Percentiles rank a stretch among this genome's conserved stretches.
These are phyloP conservation scores for Clitopilus hobsonii DNA, from an alignment of 768 basidiomycete species.

Conservation along the genomic window DNA sequence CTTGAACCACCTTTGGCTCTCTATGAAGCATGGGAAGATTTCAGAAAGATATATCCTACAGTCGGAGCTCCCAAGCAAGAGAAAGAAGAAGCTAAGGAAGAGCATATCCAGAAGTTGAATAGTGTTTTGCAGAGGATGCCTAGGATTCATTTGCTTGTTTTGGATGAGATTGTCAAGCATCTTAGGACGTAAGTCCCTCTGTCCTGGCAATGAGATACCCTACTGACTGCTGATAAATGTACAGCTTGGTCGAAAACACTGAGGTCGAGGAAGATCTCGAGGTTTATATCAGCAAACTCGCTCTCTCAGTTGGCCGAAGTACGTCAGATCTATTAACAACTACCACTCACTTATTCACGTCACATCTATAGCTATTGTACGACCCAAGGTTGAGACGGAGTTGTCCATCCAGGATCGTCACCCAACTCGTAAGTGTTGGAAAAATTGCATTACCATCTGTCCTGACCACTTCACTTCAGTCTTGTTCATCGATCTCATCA, in stretches of 20 bases:
- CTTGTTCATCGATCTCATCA: slow-evolving; percentile 81
- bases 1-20: slow-evolving; percentile 80
- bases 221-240: slow-evolving; percentile 10
- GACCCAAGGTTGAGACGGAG: slow-evolving; percentile 79
- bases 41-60: slow-evolving; percentile 80
- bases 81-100: slow-evolving; percentile 47
- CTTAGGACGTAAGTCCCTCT: slow-evolving; percentile 52
- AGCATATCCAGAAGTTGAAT: slow-evolving; percentile 59
- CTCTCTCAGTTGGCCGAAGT: slow-evolving; percentile 85
- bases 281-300: slow-evolving; percentile 82
- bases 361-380: slow-evolving; percentile 73
- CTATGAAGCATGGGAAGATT: slow-evolving; percentile 91
- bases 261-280: slow-evolving; percentile 68
- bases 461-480: slow-evolving; percentile 34
- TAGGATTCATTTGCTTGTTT: slow-evolving; percentile 72
- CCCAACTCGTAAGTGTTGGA: slow-evolving; percentile 54
- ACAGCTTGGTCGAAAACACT: slow-evolving; percentile 68
- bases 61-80: slow-evolving; percentile 56
- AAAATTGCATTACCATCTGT: not conserved
- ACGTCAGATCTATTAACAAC: no score
- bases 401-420: slow-evolving; percentile 90
- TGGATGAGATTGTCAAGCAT: slow-evolving; percentile 77
- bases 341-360: no score
- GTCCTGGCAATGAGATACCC: no score
- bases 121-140: slow-evolving; percentile 66